Evolutionary conservation across 345 rosid genomes (phyloP), one percentile per base, ranked within the genome.

Genomic region (Arabidopsis arenosa): DNA sequence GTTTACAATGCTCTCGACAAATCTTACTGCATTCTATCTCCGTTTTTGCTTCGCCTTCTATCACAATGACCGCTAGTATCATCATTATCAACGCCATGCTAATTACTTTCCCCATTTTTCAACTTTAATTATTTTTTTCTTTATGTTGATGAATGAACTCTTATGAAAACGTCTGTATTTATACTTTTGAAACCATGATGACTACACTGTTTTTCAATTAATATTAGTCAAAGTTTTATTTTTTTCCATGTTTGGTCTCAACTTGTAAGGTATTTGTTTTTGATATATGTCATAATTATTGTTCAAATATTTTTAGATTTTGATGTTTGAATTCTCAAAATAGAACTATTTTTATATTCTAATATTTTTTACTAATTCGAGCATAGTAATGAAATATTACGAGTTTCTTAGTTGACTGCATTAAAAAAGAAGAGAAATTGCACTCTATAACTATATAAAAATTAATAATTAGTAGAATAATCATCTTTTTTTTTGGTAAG

Each of bases 11-110:
- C 0, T 11, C 12, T 13, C 70, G 63, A 33, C 77, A 63, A 11
- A 73, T 63, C 26, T 43, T 15, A 64, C 64, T 64, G 71, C 77
- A 73, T 44, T 73, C 47, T 54, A 43, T 33, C 57, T 63, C 77
- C 9, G 77, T 0, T 63, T 73, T 73, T 12, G 77, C 70, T 63
- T 73, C 70, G 2, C 70, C 17, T 54, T 54, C 70, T 13, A 63
- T 73, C 13, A 63, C 43, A 6, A 40, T 28, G 4, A 73, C 54
- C 2, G 54, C 54, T 52, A 73, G 5, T 30, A 73, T 52, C 70
- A 73, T 73, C 63, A 73, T 41, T 30, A 63, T 63, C 32, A 39
- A 40, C 53, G 41, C n/a, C 23, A 72, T 62, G 62, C 62, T 62
- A 32, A 30, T 37, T 11, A 62, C 23, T 72, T 62, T 72, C 3